Evolutionary conservation across 2,329 filamentous ascomycete species (phyloP), one percentile per base, ranked within the genome.

Genomic region (Fusarium setosum): DNA sequence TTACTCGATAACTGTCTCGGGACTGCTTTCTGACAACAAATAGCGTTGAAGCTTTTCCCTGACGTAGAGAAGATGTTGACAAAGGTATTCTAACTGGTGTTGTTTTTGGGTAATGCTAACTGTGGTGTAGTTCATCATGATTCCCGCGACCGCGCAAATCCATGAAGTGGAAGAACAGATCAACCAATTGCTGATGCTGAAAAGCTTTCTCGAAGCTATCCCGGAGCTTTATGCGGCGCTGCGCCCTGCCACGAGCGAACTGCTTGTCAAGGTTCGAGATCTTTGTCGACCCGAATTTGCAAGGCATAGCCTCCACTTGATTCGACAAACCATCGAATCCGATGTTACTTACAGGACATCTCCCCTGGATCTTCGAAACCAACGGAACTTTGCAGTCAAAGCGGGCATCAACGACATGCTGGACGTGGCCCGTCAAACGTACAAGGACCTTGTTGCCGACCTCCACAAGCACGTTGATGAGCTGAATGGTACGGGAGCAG

Each of bases 341-440:
- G 92, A 97, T 73, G 92, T 94, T 0, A 86, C 84, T 0, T 96
- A 92, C 68, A 91, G 92, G 59, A 92, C 86, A 44, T 88, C 90
- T 20, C 91, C 96, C 1, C 83, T 98, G 5, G 95, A 97, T 63
- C 82, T 97, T 56, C 87, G 94, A 13, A 97, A 97, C 62, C 95
- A 98, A 74, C 85, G 95, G 64, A 92, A 91, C 1, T 97, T 96
- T 79, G 95, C 95, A 20, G 90, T 98, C 29, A 96, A 91, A 80
- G 88, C 93, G 42, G 92, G 93, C 1, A 88, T 96, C 38, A 94
- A 93, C 69, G 92, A 92, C 3, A 86, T 97, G 56, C 86, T 98
- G 5, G 95, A 97, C 77, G 92, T 97, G 34, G 92, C 93, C 31
- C 87, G 94, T 6, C 91, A 94, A 71, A 93, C 93, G 0, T 97